phyloP scores from a whole-genome alignment of 192 early-diverging fungal species.

The Podila epicladia region DNA sequence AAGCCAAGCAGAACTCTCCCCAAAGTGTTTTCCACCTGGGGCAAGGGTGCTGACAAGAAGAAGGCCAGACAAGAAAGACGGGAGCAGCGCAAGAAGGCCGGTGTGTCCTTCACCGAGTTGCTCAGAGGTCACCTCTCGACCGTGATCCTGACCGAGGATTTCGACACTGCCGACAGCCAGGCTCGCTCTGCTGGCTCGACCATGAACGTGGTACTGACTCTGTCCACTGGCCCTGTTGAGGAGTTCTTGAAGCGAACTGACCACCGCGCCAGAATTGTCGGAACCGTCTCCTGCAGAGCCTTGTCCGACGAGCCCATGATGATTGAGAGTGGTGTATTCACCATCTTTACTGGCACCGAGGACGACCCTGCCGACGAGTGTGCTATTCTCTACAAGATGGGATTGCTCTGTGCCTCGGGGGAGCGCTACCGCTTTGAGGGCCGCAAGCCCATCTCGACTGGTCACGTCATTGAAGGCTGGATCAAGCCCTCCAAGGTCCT shows the following conservation, averaged over 20 bases:
- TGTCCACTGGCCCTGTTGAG: slow-evolving; percentile 39
- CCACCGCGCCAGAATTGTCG: slow-evolving; percentile 44
- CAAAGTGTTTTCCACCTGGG: slow-evolving; percentile 20
- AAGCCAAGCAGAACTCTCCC: slow-evolving; percentile 10
- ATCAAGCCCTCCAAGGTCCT: slow-evolving; percentile 46
- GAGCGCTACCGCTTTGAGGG: slow-evolving; percentile 53
- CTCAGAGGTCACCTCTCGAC: slow-evolving; percentile 59
- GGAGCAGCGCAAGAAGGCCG: slow-evolving; percentile 19
- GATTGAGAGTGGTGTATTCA: slow-evolving; percentile 50
- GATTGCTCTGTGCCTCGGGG: slow-evolving; percentile 40
- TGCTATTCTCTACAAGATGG: slow-evolving; percentile 51
- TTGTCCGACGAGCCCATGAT: slow-evolving; percentile 57
- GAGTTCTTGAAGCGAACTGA: slow-evolving; percentile 39
- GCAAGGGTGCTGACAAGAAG: slow-evolving; percentile 1
- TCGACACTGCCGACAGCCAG: slow-evolving; percentile 49
- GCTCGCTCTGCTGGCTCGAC: slow-evolving; percentile 49
- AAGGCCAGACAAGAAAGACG: slow-evolving; percentile 3
- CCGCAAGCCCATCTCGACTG: slow-evolving; percentile 44
- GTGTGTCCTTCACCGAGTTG: slow-evolving; percentile 51
- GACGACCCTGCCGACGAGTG: slow-evolving; percentile 41
- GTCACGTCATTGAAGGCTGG: slow-evolving; percentile 48
- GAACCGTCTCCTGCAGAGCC: slow-evolving; percentile 58
- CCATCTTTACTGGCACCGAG: slow-evolving; percentile 39
- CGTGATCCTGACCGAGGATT: slow-evolving; percentile 49
- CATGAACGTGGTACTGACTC: slow-evolving; percentile 46